A percentile compares a stretch with the other conserved stretches of the same genome.
phyloP scores from a whole-genome alignment of 345 rosid species.

The Eucalyptus grandis region DNA sequence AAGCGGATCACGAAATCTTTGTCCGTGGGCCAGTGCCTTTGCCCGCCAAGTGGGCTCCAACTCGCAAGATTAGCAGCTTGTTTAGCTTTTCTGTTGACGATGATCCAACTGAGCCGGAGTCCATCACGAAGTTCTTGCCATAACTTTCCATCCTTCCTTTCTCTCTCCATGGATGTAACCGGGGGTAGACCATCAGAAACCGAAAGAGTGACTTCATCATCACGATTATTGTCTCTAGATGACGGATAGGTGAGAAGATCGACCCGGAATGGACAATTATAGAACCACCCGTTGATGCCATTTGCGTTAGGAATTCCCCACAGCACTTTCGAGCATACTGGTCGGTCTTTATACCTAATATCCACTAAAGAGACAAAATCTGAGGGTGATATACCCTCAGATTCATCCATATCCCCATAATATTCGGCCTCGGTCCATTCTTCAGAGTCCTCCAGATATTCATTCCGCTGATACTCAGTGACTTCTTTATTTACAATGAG shows the following conservation, averaged over 20 bases:
- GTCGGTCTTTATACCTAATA: slow-evolving; percentile 45
- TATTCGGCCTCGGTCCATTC: slow-evolving; percentile 74
- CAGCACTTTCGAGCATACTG: slow-evolving; percentile 54
- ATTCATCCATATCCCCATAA: slow-evolving; percentile 46
- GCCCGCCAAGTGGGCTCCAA: slow-evolving; percentile 79
- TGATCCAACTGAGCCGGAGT: slow-evolving; percentile 66
- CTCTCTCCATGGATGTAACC: slow-evolving; percentile 51
- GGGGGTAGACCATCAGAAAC: slow-evolving; percentile 60
- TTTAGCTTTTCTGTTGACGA: slow-evolving; percentile 50
- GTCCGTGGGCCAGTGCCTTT: slow-evolving; percentile 80
- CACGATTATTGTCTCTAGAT: slow-evolving; percentile 30
- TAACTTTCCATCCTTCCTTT: slow-evolving; percentile 63
- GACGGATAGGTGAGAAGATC: slow-evolving; percentile 42
- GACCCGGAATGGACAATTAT: slow-evolving; percentile 60
- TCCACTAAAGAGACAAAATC: slow-evolving; percentile 68
- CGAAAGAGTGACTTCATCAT: slow-evolving; percentile 36
- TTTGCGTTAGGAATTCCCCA: slow-evolving; percentile 70
- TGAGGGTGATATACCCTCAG: slow-evolving; percentile 32
- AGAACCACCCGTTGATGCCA: slow-evolving; percentile 59
- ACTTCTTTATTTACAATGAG: slow-evolving; percentile 68
- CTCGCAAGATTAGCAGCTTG: slow-evolving; percentile 68
- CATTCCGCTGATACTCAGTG: slow-evolving; percentile 37
- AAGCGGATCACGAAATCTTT: slow-evolving; percentile 65
- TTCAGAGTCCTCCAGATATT: slow-evolving; percentile 39
- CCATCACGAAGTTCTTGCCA: slow-evolving; percentile 66